Conservation (phyloP, 495 filamentous ascomycete species). For the Aspergillus avenaceus region DNA sequence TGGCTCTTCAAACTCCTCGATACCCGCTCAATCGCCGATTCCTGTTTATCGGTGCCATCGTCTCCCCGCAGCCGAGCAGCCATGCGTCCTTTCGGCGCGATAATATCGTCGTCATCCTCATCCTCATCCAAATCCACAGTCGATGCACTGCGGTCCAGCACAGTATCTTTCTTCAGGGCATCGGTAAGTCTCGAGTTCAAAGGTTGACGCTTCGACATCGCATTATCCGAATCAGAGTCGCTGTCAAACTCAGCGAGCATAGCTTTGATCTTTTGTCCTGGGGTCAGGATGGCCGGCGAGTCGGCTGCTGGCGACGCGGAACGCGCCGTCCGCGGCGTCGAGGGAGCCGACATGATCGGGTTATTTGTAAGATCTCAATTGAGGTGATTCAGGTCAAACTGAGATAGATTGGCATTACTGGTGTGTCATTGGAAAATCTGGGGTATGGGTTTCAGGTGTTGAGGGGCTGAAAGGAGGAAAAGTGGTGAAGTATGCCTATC, state of each 20-base stretch:
- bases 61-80: conserved; percentile 61
- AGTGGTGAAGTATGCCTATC: neutral
- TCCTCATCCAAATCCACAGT: conserved; percentile 24
- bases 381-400: neutral
- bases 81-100: conserved; percentile 64
- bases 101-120: conserved; percentile 47
- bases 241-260: conserved; percentile 61
- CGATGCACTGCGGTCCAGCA: conserved; percentile 2
- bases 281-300: conserved; percentile 53
- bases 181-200: conserved; percentile 16
- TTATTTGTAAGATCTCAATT: neutral
- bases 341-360: conserved; percentile 35
- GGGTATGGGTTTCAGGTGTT: neutral
- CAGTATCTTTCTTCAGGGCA: conserved; percentile 18
- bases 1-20: conserved; percentile 23
- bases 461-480: neutral
- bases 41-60: conserved; percentile 6
- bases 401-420: neutral
- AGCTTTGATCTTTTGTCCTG: conserved; percentile 65
- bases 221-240: conserved; percentile 46
- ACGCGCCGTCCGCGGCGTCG: conserved; percentile 42
- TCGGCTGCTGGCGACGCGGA: conserved; percentile 28
- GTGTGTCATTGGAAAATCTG: neutral
- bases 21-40: conserved; percentile 34
- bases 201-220: conserved; percentile 8